These are phyloP conservation scores for Selenicereus undatus DNA, from an alignment of 148 eudicot genomes.

Conservation along the genomic window DNA sequence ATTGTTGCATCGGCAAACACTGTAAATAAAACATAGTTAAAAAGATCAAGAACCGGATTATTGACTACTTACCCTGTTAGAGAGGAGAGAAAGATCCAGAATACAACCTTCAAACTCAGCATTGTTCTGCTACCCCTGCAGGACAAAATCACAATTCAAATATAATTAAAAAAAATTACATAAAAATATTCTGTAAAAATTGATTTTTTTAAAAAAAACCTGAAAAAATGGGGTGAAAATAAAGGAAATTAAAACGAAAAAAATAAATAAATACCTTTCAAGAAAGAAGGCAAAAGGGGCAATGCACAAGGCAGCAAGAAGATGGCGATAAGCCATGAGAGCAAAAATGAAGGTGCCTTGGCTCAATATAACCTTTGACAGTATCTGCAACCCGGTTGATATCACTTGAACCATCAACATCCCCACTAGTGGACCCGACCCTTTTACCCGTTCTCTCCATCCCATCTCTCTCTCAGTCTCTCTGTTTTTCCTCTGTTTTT, in stretches of 20 bases:
- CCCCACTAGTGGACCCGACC: slow-evolving; percentile 31
- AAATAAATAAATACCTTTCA: background rate
- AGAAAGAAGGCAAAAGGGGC: slow-evolving; percentile 48
- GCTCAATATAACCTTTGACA: slow-evolving; percentile 39
- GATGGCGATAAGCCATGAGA: slow-evolving; percentile 48
- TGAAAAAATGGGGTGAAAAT: background rate
- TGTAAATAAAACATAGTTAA: background rate
- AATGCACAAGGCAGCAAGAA: slow-evolving; percentile 49
- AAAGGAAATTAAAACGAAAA: background rate
- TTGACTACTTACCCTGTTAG: slow-evolving; percentile 16
- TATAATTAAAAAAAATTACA: background rate
- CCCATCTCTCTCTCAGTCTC: background rate
- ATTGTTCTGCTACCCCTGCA: slow-evolving; percentile 36
- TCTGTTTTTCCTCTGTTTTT: background rate
- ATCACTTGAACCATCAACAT: slow-evolving; percentile 56
- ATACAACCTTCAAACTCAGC: slow-evolving; percentile 14
- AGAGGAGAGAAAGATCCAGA: slow-evolving; percentile 15
- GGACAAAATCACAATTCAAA: background rate
- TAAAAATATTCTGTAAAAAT: background rate
- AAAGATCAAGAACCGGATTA: background rate
- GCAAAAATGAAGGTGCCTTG: slow-evolving; percentile 54
- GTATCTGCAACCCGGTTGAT: slow-evolving; percentile 44
- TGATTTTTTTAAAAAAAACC: background rate
- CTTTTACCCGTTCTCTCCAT: slow-evolving; percentile 17
- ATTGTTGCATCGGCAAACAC: background rate